Percentiles rank a stretch among this genome's conserved stretches.
Conservation (phyloP, 306 rosid genomes). For the Elaeagnus macrophylla region DNA sequence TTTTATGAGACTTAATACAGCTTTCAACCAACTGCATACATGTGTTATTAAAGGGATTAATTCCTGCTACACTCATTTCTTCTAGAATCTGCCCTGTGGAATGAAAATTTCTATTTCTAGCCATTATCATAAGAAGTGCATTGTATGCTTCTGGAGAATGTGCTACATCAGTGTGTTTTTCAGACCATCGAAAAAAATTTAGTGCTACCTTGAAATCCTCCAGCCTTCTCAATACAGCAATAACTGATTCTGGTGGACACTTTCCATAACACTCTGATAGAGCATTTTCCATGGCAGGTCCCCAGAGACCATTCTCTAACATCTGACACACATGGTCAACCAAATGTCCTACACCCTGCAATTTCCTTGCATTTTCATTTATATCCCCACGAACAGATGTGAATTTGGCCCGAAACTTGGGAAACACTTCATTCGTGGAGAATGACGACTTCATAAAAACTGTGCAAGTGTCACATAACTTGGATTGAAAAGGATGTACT, state of each 20-base stretch:
- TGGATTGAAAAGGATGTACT: too few relatives aligned
- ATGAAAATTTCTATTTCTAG: slow-evolving; percentile 50
- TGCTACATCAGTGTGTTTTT: slow-evolving; percentile 47
- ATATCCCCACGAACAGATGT: too few relatives aligned
- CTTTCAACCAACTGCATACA: slow-evolving; percentile 51
- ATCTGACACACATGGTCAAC: slow-evolving; percentile 53
- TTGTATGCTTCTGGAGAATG: slow-evolving; percentile 60
- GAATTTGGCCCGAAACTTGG: too few relatives aligned
- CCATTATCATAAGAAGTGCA: slow-evolving; percentile 78
- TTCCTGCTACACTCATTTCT: slow-evolving; percentile 89
- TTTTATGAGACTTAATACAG: slow-evolving; percentile 40
- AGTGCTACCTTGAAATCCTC: slow-evolving; percentile 52
- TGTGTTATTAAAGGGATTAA: slow-evolving; percentile 47
- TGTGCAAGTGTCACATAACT: too few relatives aligned
- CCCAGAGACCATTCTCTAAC: slow-evolving; percentile 62
- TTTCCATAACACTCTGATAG: slow-evolving; percentile 38
- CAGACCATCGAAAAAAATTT: slow-evolving; percentile 73
- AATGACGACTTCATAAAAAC: too few relatives aligned
- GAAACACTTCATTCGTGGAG: too few relatives aligned
- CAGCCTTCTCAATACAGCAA: slow-evolving; percentile 73
- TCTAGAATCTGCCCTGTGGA: slow-evolving; percentile 60
- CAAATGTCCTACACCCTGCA: slow-evolving; percentile 29
- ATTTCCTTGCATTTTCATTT: slow-evolving; percentile 22
- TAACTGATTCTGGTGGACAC: slow-evolving; percentile 57
- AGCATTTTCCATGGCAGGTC: slow-evolving; percentile 54